Base-by-base conservation (phyloP, 176 grass and related monocot species). In the Musa schizocarpa region DNA sequence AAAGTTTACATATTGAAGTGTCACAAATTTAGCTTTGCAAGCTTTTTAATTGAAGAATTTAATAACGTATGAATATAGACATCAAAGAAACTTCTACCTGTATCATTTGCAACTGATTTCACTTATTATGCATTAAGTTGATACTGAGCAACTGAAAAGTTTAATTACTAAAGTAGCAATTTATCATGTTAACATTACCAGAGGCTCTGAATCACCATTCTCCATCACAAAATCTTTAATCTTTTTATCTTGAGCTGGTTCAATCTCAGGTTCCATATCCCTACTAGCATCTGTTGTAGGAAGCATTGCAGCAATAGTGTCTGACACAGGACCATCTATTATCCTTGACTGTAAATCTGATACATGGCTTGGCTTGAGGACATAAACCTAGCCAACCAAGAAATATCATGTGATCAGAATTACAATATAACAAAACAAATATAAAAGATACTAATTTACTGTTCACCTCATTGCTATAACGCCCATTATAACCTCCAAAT, bases 401-500 rank as follows among this genome's bases (percentile, higher is more conserved):
- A 23, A 54, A 55, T 1, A 74, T 27, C 16, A 53, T 7, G 26
- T 25, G 48, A 74, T 25, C 13, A 16, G 55, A 55, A 54, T 17
- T 25, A 21, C 21, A 55, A 73, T 6, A 26, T 2, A 73, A 55
- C 13, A 73, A 3, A 74, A 54, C 8, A 16, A 55, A 74, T 9
- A 55, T 55, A 26, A 54, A 8, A 8, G 16, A 49, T 13, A 81
- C 5, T 54, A 43, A 19, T 21, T 69, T 67, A 85, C 80, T 68
- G 55, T 64, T 84, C 82, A 98, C 95, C 86, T 94, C 91, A 27
- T 94, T 95, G 83, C 74, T 99, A 80, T 99, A 99, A 50, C 82
- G 83, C 48, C 96, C 96, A 83, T 95, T 99, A 75, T 99, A 99
- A 86, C 96, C 96, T 82, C 96, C 95, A 84, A 99, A 99, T 25